Conservation (phyloP, 129 eudicot species). For the Dittrichia graveolens region DNA sequence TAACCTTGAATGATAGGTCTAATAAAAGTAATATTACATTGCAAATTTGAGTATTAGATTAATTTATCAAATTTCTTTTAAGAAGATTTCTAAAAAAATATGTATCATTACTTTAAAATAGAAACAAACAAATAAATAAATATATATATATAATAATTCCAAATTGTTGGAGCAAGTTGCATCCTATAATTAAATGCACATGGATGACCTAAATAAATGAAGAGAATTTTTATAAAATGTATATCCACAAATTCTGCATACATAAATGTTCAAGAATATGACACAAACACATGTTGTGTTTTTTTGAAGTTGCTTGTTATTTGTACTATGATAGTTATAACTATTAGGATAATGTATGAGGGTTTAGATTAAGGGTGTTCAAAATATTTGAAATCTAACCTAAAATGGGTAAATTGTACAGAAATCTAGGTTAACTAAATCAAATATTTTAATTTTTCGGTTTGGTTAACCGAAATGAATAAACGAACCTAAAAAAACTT, state of each 20-base stretch:
- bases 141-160: background rate
- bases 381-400: too few relatives aligned
- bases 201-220: background rate
- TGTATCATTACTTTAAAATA: too few relatives aligned
- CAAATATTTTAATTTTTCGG: too few relatives aligned
- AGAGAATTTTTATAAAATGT: background rate
- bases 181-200: constrained; percentile 20
- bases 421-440: too few relatives aligned
- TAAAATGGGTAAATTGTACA: too few relatives aligned
- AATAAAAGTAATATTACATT: background rate
- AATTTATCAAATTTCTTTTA: background rate
- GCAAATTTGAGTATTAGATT: background rate
- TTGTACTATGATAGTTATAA: too few relatives aligned
- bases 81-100: background rate
- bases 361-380: too few relatives aligned
- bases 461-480: too few relatives aligned
- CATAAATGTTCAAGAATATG: background rate
- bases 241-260: background rate
- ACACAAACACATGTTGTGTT: constrained; percentile 28
- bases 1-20: background rate
- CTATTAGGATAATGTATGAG: too few relatives aligned
- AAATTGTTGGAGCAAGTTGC: constrained; percentile 8
- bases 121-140: background rate
- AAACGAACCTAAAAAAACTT: too few relatives aligned
- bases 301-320: background rate